phyloP scores from a whole-genome alignment of 2,329 filamentous ascomycete genomes.

The Curvularia verruculosa region DNA sequence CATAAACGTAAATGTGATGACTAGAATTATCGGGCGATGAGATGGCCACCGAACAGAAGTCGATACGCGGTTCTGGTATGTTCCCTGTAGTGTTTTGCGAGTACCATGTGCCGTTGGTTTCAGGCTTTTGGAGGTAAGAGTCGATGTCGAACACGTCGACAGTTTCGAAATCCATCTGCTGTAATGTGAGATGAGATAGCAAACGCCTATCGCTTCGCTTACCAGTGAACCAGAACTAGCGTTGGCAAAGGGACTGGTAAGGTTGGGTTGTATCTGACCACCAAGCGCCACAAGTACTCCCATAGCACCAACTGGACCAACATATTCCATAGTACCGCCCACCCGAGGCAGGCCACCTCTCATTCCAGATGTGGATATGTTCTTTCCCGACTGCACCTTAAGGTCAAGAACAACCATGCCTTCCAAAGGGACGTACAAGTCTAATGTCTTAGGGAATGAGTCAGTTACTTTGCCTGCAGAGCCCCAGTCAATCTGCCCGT shows the following conservation, averaged over 20 bases:
- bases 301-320: background rate
- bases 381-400: constrained; percentile 13
- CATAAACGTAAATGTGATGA: constrained; percentile 58
- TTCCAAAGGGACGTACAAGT: background rate
- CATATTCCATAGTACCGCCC: background rate
- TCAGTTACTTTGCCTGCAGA: constrained; percentile 27
- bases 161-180: constrained; percentile 19
- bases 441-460: background rate
- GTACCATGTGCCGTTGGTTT: constrained; percentile 51
- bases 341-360: background rate
- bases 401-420: constrained; percentile 7
- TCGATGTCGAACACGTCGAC: constrained; percentile 51
- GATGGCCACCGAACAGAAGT: constrained; percentile 53
- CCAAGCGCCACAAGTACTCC: background rate
- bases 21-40: constrained; percentile 55
- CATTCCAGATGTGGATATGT: background rate
- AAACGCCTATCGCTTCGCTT: background rate
- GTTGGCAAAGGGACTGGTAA: background rate
- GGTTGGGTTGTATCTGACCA: background rate
- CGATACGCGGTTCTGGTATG: constrained; percentile 51
- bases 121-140: constrained; percentile 22
- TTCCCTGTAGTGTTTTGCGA: constrained; percentile 51
- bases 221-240: background rate
- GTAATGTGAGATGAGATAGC: background rate
- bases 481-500: constrained; percentile 49